Evolutionary conservation across 2,329 filamentous ascomycete species (phyloP), one percentile per base, ranked within the genome.

Genomic region (Elsinoe arachidis): DNA sequence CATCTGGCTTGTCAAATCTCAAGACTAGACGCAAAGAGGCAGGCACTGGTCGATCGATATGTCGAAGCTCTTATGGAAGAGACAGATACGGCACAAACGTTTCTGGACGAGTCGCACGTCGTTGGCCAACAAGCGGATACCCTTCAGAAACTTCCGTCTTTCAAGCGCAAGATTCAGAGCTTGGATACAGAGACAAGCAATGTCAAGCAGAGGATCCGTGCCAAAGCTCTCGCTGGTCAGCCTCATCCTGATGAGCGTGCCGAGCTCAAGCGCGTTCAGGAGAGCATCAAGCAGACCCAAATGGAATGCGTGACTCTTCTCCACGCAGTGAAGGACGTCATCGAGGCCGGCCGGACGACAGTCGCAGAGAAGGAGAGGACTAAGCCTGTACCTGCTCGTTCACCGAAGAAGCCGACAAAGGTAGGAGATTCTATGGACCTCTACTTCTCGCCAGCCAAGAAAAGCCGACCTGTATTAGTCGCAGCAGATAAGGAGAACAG

Each of bases 101-200:
- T 44, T 59, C 59, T 37, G 58, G 61, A 37, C 62, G 62, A 53
- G 60, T 58, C 21, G 26, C 62, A 19, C 62, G 63, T 43, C 56
- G 60, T 19, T 61, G 57, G 17, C 43, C 59, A 23, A 23, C 30
- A 34, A 49, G 34, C 17, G 9, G 35, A 51, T 2, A 37, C 49
- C 46, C 33, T 55, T 52, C 46, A 43, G 55, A 60, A 57, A 47
- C 41, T 54, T 33, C 56, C 54, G 15, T 55, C 53, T 7, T 34
- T 33, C 7, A 49, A 47, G 2, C 58, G 37, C 7, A 52, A 19
- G 23, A 57, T 46, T 17, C 49, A 55, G 34, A 53, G 49, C 34
- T 14, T 58, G 3, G 55, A 52, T 4, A 58, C 57, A 2, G 41
- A 58, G 9, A 44, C 55, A 2, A 30, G 38, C 1, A 54, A 35